A percentile compares a stretch with the other conserved stretches of the same genome.
Conservation (phyloP, 768 basidiomycete genomes). For the Lactarius pseudohatsudake region DNA sequence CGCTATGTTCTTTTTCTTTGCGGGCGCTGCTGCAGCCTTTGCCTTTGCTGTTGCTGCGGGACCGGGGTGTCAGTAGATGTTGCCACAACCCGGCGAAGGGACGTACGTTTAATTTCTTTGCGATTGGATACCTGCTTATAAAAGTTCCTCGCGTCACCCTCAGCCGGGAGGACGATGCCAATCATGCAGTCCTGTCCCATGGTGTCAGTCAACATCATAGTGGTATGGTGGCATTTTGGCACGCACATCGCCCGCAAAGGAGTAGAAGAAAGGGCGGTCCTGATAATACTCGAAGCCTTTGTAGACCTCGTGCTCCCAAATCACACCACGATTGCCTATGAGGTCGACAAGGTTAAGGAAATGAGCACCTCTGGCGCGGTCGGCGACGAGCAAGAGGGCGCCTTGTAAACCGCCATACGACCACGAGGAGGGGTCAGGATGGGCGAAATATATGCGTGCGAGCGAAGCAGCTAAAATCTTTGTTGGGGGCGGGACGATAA, state of each 20-base stretch:
- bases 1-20: slow-evolving; percentile 56
- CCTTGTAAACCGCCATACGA: slow-evolving; percentile 87
- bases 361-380: slow-evolving; percentile 54
- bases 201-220: background rate
- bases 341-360: slow-evolving; percentile 84
- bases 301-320: slow-evolving; percentile 94
- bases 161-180: slow-evolving; percentile 86
- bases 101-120: slow-evolving; percentile 51
- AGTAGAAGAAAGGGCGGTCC: slow-evolving; percentile 90
- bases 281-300: slow-evolving; percentile 75
- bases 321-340: slow-evolving; percentile 76
- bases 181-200: slow-evolving; percentile 76
- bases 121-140: slow-evolving; percentile 78
- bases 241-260: slow-evolving; percentile 90
- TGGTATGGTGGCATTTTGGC: background rate
- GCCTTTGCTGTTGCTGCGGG: slow-evolving; percentile 38
- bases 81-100: slow-evolving; percentile 9
- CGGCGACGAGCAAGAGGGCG: slow-evolving; percentile 69
- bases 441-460: slow-evolving; percentile 87
- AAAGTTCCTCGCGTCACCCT: slow-evolving; percentile 79
- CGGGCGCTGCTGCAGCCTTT: slow-evolving; percentile 46
- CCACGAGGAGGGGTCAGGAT: slow-evolving; percentile 77
- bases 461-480: slow-evolving; percentile 84
- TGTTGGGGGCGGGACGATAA: slow-evolving; percentile 49
- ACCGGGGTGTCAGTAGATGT: background rate